These are phyloP conservation scores for Davidsoniella virescens DNA, from an alignment of 2,329 filamentous ascomycete genomes.

Conservation along the genomic window DNA sequence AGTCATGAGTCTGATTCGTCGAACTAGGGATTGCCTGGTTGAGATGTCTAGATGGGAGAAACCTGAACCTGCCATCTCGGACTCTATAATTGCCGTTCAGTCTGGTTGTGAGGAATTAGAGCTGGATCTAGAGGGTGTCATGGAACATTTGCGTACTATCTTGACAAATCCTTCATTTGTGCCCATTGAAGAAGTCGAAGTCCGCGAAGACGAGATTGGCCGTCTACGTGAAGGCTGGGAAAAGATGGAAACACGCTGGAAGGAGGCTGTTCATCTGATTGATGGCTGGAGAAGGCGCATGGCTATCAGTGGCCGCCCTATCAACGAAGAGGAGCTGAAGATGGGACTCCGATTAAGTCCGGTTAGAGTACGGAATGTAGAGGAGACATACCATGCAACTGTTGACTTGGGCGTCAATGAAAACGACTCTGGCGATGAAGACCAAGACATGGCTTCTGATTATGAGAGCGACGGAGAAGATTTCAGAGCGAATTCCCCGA, in stretches of 20 bases:
- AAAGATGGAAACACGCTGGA: conserved; percentile 83
- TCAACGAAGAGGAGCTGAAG: conserved; percentile 52
- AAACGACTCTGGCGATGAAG: conserved; percentile 14
- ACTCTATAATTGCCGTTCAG: conserved; percentile 17
- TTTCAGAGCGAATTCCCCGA: conserved; percentile 3
- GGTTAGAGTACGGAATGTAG: conserved; percentile 36
- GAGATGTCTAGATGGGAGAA: conserved; percentile 46
- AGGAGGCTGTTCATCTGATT: conserved; percentile 77
- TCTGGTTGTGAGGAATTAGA: conserved; percentile 49
- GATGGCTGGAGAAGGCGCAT: conserved; percentile 81
- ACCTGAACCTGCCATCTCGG: conserved; percentile 17
- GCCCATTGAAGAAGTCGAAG: conserved; percentile 79
- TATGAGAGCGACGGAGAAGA: background rate
- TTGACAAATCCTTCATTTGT: conserved; percentile 95
- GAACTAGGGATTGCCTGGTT: conserved; percentile 54
- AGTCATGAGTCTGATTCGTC: conserved; percentile 54
- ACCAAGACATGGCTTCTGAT: conserved; percentile 10
- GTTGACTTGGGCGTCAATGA: conserved; percentile 14
- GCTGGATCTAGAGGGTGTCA: conserved; percentile 55
- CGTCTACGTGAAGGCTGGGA: conserved; percentile 75
- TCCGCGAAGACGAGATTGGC: conserved; percentile 82
- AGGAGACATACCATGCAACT: conserved; percentile 25
- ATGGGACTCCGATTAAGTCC: conserved; percentile 51
- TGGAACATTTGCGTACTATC: conserved; percentile 67
- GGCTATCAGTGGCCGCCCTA: conserved; percentile 49